phyloP scores from a whole-genome alignment of 495 filamentous ascomycete genomes.

The Glonium stellatum region DNA sequence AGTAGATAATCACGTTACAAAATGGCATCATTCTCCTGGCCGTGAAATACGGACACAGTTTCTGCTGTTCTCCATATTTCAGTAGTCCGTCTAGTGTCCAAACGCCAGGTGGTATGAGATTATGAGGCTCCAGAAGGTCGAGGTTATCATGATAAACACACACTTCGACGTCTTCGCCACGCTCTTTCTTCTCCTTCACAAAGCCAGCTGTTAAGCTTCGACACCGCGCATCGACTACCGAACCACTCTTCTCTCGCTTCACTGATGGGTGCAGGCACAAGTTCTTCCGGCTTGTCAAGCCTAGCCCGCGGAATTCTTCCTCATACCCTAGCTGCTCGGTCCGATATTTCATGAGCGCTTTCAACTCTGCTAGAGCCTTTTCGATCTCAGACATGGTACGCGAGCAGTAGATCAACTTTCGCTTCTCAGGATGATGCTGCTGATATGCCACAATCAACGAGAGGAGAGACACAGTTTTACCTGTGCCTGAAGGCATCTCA shows the following conservation, averaged over 20 bases:
- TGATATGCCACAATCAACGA: constrained; percentile 97
- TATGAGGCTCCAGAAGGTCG: constrained; percentile 88
- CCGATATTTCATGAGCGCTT: constrained; percentile 89
- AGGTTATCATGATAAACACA: constrained; percentile 98
- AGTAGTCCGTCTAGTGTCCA: constrained; percentile 90
- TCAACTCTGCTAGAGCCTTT: constrained; percentile 89
- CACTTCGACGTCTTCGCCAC: constrained; percentile 85
- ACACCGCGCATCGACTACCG: constrained; percentile 88
- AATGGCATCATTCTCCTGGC: constrained; percentile 96
- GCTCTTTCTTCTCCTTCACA: constrained; percentile 91
- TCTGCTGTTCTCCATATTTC: constrained; percentile 85
- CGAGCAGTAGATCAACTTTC: constrained; percentile 98
- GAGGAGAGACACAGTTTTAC: constrained; percentile 92
- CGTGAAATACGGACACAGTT: constrained; percentile 97
- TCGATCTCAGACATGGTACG: constrained; percentile 96
- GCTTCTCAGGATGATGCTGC: constrained; percentile 77
- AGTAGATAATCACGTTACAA: constrained; percentile 99
- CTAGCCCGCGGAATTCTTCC: constrained; percentile 89
- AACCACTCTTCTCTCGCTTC: constrained; percentile 88
- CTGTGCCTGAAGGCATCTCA: constrained; percentile 99
- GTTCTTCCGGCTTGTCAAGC: constrained; percentile 94
- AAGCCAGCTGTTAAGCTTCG: constrained; percentile 94
- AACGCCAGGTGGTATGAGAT: constrained; percentile 84
- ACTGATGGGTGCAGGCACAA: constrained; percentile 93
- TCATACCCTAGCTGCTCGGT: constrained; percentile 74